Conservation (phyloP, 1,139 yeast species). For the Martiniozyma asiatica region DNA sequence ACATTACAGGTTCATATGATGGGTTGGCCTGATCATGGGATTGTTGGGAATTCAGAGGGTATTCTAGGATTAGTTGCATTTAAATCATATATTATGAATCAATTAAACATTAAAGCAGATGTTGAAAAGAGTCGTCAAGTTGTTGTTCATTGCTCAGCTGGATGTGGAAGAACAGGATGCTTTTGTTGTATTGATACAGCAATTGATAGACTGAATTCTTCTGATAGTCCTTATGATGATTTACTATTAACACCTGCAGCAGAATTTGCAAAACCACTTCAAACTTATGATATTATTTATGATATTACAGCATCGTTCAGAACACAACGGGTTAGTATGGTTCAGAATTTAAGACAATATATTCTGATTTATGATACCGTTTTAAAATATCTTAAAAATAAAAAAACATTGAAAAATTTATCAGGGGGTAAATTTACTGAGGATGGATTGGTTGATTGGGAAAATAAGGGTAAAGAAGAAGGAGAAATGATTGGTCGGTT, state of each 20-base stretch:
- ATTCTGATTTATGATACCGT: conserved; percentile 35
- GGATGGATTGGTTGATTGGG: conserved; percentile 11
- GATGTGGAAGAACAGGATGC: conserved; percentile 50
- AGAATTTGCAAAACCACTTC: conserved; percentile 3
- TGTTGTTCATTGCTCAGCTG: conserved; percentile 46
- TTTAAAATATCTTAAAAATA: conserved; percentile 15
- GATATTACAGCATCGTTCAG: conserved; percentile 35
- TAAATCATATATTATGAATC: conserved; percentile 25
- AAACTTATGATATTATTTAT: conserved; percentile 27
- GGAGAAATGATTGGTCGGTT: conserved; percentile 3
- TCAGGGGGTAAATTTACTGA: conserved; percentile 8
- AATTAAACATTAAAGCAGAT: conserved; percentile 7
- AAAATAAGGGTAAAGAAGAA: conserved; percentile 5
- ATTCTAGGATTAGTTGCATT: conserved; percentile 31
- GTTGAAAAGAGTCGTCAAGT: conserved; percentile 21
- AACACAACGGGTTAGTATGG: conserved; percentile 45
- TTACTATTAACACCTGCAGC: conserved; percentile 1
- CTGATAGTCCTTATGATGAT: conserved; percentile 1
- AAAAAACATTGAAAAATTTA: conserved; percentile 11
- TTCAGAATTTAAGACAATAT: conserved; percentile 44
- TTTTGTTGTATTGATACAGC: conserved; percentile 41
- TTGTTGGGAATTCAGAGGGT: conserved; percentile 28
- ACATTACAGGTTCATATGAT: conserved; percentile 38
- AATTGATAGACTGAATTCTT: conserved; percentile 24
- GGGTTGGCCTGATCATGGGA: conserved; percentile 46